Evolutionary conservation across 2,329 filamentous ascomycete species (phyloP), one percentile per base, ranked within the genome.

Genomic region (Neocucurbitaria cava): DNA sequence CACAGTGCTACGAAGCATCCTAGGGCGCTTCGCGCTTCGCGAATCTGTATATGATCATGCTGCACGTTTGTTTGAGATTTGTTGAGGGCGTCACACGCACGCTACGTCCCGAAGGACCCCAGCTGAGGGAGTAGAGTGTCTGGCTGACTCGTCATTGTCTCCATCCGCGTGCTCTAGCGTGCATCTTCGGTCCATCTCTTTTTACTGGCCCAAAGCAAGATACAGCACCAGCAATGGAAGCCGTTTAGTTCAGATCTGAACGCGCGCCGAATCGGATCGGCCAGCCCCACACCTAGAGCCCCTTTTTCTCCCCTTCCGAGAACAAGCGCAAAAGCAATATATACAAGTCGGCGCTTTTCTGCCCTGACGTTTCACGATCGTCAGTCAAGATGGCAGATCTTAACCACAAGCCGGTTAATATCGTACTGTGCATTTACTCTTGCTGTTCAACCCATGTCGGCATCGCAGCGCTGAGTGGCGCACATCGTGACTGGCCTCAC

Each of bases 231-330:
- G 54, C 52, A 48, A 59, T 59, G 56, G 58, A 61, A 62, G 68
- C 67, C 70, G 69, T 74, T 72, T 60, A 50, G 56, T 48, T 59
- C 33, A 70, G 70, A 73, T 73, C 70, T 70, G 59, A 68, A 58
- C 56, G 57, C 57, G 57, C 64, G 52, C 59, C 67, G 64, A 72
- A 74, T 72, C 70, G 65, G 64, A 72, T 70, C 67, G 55, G 33
- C 61, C 38, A 46, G 67, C 66, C 68, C 68, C 70, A 70, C 68
- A 64, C 62, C 61, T 60, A 65, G 24, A 63, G 59, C 65, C 64
- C 63, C 66, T 65, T 62, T 62, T 57, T 53, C 47, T 45, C 31
- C 21, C 44, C 11, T 31, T 31, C 39, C 46, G 42, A 46, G 50
- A 56, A 46, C 51, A 43, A 56, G 48, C 50, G 49, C 47, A 67